phyloP scores from a whole-genome alignment of 75 land plant species.

The Gnetum montanum region DNA sequence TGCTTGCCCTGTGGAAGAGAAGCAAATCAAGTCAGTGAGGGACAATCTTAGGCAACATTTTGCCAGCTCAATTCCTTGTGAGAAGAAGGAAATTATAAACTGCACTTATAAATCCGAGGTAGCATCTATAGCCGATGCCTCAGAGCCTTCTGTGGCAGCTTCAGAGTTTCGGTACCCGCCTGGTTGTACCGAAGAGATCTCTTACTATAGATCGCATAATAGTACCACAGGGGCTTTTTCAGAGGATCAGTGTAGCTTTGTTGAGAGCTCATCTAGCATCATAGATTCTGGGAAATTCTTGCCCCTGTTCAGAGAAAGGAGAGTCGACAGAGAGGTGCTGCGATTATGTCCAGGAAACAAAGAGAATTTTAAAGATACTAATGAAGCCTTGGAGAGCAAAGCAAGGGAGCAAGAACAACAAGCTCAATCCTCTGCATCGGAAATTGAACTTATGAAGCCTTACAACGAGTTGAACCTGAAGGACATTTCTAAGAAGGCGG shows the following conservation, averaged over 20 bases:
- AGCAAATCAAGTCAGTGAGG: no score
- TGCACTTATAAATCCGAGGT: no score
- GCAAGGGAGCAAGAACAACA: conserved; percentile 38
- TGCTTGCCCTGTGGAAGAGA: no score
- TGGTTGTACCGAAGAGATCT: conserved; percentile 6
- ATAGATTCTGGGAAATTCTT: not conserved
- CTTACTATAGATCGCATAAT: not conserved
- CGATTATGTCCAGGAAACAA: not conserved
- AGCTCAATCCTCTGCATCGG: conserved; percentile 17
- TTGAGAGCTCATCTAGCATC: not conserved
- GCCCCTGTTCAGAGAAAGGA: not conserved
- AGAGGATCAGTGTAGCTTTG: not conserved
- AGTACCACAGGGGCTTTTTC: not conserved
- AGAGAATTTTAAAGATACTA: conserved; percentile 10
- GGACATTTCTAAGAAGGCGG: conserved; percentile 1
- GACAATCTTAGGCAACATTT: no score
- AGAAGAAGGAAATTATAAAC: no score
- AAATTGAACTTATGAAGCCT: conserved; percentile 21
- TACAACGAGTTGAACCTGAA: conserved; percentile 1
- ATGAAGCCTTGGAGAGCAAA: conserved; percentile 17
- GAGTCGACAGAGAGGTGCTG: not conserved
- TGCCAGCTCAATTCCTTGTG: no score
- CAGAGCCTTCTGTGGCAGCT: conserved; percentile 6
- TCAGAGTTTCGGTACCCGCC: not conserved
- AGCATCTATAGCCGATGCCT: no score